These are phyloP conservation scores for Capillidium heterosporum DNA, from an alignment of 371 early-diverging fungal genomes.

Conservation along the genomic window DNA sequence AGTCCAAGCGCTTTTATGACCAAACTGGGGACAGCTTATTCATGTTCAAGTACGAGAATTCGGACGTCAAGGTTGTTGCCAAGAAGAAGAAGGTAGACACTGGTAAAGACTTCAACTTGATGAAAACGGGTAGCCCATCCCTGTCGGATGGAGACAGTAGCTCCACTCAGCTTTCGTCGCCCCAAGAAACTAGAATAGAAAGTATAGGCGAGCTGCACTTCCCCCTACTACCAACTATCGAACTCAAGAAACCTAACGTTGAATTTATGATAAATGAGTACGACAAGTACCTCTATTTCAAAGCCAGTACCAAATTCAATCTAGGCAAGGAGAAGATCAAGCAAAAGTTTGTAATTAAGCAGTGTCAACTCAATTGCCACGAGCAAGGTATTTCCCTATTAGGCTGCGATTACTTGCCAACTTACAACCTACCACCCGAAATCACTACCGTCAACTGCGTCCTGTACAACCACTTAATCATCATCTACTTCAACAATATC, in stretches of 20 bases:
- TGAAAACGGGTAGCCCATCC: background rate
- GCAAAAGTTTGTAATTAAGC: background rate
- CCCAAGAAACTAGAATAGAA: no score
- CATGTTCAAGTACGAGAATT: background rate
- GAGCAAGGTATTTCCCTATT: background rate
- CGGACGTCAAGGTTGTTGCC: background rate
- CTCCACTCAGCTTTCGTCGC: no score
- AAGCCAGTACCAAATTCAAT: background rate
- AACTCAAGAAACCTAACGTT: background rate
- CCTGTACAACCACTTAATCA: background rate
- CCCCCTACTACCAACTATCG: background rate
- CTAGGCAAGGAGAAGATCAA: background rate
- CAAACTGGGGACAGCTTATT: background rate
- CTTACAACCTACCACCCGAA: background rate
- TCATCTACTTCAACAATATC: background rate
- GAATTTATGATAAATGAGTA: background rate
- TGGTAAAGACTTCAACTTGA: background rate
- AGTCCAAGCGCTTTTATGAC: conserved; percentile 3
- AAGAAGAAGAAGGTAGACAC: background rate
- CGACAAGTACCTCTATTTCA: background rate
- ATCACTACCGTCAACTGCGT: background rate
- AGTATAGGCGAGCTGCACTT: background rate
- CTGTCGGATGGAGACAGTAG: background rate
- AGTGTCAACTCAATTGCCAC: background rate
- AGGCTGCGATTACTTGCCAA: background rate